Percentiles rank a stretch among this genome's conserved stretches.
Evolutionary conservation across 1,284 basidiomycete genomes (phyloP).

Genomic region (Ustilago xerochloae): DNA sequence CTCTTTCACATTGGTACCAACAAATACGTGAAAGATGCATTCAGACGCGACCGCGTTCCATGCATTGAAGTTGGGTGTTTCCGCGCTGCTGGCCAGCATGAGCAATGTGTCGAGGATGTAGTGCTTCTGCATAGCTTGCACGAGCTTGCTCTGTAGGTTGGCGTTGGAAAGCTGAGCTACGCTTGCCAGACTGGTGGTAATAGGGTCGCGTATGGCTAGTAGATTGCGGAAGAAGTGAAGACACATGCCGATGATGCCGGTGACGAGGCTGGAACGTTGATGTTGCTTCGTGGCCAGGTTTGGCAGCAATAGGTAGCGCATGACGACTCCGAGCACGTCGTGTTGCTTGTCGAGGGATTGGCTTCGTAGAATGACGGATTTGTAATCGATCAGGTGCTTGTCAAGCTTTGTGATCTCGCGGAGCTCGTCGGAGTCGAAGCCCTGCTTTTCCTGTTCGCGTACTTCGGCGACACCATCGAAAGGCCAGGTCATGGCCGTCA

Average conservation of each 20-base stretch:
- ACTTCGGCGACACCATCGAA: conserved; percentile 62
- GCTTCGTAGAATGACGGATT: conserved; percentile 59
- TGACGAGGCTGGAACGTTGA: conserved; percentile 58
- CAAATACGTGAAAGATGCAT: conserved; percentile 65
- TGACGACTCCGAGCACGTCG: conserved; percentile 56
- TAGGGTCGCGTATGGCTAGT: conserved; percentile 63
- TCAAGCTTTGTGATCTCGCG: conserved; percentile 52
- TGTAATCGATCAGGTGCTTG: conserved; percentile 61
- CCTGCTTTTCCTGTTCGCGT: conserved; percentile 55
- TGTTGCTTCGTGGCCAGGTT: conserved; percentile 59
- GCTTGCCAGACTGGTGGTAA: conserved; percentile 55
- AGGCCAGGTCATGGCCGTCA: conserved; percentile 67
- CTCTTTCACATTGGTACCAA: conserved; percentile 49
- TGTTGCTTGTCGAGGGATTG: conserved; percentile 45
- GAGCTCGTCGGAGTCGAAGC: conserved; percentile 53
- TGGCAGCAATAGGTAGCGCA: conserved; percentile 62
- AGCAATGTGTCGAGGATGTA: conserved; percentile 63
- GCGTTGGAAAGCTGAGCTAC: conserved; percentile 54
- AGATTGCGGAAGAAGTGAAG: conserved; percentile 67
- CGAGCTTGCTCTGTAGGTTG: conserved; percentile 60
- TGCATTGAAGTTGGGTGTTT: conserved; percentile 55
- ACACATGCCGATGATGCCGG: conserved; percentile 63
- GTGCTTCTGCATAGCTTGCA: conserved; percentile 55
- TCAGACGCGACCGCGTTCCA: conserved; percentile 64
- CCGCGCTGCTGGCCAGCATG: conserved; percentile 64